Evolutionary conservation across 2,329 filamentous ascomycete species (phyloP).

Genomic region (Sclerotinia subarctica): DNA sequence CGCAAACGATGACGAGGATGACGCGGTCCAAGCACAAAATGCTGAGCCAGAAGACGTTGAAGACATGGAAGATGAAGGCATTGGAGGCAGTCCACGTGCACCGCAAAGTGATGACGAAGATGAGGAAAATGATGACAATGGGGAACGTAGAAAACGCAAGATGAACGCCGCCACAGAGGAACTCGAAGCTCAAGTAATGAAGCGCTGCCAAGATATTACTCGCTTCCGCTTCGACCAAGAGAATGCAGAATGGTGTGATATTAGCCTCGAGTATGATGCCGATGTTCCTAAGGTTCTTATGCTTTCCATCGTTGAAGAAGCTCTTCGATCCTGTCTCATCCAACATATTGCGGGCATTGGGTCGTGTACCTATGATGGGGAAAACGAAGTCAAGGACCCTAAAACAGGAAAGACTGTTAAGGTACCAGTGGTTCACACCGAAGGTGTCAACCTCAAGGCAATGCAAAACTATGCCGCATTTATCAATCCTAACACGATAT

Average conservation of each 20-base stretch:
- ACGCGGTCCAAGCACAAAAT: constrained; percentile 63
- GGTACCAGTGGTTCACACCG: constrained; percentile 65
- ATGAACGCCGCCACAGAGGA: constrained; percentile 32
- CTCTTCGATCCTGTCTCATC: constrained; percentile 74
- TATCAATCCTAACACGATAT: constrained; percentile 80
- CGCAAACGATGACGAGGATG: constrained; percentile 88
- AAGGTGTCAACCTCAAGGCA: constrained; percentile 82
- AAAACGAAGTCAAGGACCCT: constrained; percentile 52
- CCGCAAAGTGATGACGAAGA: constrained; percentile 38
- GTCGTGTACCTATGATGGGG: constrained; percentile 63
- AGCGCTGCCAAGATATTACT: constrained; percentile 63
- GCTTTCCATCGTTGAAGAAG: constrained; percentile 82
- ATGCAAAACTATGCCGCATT: constrained; percentile 86
- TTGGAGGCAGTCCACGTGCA: constrained; percentile 49
- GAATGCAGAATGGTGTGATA: constrained; percentile 69
- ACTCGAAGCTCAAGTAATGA: constrained; percentile 63
- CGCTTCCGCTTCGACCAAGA: constrained; percentile 77
- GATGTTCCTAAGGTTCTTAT: constrained; percentile 86
- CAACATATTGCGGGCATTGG: constrained; percentile 80
- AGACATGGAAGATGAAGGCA: constrained; percentile 51
- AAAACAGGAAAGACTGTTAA: constrained; percentile 48
- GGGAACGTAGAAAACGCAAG: constrained; percentile 24
- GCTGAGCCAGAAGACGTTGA: constrained; percentile 54
- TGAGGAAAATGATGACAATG: constrained; percentile 38
- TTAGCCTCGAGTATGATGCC: constrained; percentile 80